These are phyloP conservation scores for Zygosaccharomyces pseudobailii DNA, from an alignment of 1,139 yeast genomes.

Conservation along the genomic window DNA sequence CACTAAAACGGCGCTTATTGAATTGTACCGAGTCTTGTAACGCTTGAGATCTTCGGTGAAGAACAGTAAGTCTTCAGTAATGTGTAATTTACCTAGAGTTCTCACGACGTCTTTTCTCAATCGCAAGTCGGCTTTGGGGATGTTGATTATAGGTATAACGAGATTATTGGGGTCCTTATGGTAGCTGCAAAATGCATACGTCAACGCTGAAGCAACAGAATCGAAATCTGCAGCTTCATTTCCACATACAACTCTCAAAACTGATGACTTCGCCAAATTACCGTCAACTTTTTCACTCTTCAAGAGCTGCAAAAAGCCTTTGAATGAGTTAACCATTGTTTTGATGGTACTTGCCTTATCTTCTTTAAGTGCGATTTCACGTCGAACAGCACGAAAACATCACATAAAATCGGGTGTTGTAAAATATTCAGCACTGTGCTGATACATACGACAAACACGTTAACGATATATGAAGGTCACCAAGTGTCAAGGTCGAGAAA, in stretches of 20 bases:
- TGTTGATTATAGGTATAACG: constrained; percentile 66
- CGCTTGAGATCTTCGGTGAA: constrained; percentile 59
- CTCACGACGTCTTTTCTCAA: constrained; percentile 67
- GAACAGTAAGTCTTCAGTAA: constrained; percentile 48
- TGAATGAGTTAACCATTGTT: constrained; percentile 10
- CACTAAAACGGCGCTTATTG: constrained; percentile 53
- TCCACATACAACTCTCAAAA: constrained; percentile 59
- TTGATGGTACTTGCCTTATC: neutral
- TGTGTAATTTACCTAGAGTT: constrained; percentile 46
- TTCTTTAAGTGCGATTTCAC: no score
- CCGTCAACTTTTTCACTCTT: constrained; percentile 4
- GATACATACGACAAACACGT: no score
- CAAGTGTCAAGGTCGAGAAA: constrained; percentile 15
- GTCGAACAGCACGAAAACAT: no score
- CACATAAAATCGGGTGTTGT: no score
- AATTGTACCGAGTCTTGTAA: constrained; percentile 23
- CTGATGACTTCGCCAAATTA: neutral
- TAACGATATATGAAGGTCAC: constrained; percentile 14
- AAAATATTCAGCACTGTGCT: no score
- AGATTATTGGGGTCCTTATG: constrained; percentile 23
- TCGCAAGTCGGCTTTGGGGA: constrained; percentile 58
- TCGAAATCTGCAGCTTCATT: constrained; percentile 87
- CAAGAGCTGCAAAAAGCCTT: constrained; percentile 12
- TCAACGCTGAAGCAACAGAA: constrained; percentile 70
- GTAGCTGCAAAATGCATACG: constrained; percentile 58